Conservation (phyloP, 2,329 filamentous ascomycete genomes). For the Microdochium bolleyi region DNA sequence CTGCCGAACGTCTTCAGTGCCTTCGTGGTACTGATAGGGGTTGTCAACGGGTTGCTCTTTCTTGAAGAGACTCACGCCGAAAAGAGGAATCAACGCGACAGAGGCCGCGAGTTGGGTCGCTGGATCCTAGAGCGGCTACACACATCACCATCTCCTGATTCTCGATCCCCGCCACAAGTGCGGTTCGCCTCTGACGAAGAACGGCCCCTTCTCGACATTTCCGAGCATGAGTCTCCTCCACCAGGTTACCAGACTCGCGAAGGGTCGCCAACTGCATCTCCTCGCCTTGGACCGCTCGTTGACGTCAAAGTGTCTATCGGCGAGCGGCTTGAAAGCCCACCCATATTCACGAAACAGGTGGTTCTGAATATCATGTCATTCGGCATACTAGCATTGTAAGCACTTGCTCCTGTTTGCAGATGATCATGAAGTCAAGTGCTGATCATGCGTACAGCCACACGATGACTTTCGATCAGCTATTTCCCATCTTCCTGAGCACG, state of each 20-base stretch:
- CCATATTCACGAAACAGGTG: constrained; percentile 69
- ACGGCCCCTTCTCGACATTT: constrained; percentile 33
- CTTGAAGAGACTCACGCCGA: constrained; percentile 89
- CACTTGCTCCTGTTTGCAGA: background rate
- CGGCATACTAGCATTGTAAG: constrained; percentile 91
- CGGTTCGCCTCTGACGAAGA: constrained; percentile 56
- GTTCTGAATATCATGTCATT: constrained; percentile 83
- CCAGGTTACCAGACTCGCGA: constrained; percentile 59
- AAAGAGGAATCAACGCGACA: constrained; percentile 68
- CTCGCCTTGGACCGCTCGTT: constrained; percentile 25
- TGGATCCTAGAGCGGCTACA: constrained; percentile 42
- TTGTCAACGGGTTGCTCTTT: constrained; percentile 56
- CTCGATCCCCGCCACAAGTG: constrained; percentile 31
- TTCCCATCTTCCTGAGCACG: constrained; percentile 86
- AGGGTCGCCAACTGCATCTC: constrained; percentile 39
- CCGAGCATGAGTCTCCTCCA: background rate
- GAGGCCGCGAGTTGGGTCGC: constrained; percentile 67
- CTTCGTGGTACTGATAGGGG: constrained; percentile 53
- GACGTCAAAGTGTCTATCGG: constrained; percentile 8
- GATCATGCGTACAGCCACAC: constrained; percentile 60
- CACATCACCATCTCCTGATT: background rate
- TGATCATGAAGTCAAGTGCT: constrained; percentile 8
- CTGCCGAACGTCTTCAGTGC: constrained; percentile 50
- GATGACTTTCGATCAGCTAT: constrained; percentile 90
- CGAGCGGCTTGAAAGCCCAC: constrained; percentile 38